Evolutionary conservation across 179 eudicot species (phyloP).

Genomic region (Beta macrorhiza): DNA sequence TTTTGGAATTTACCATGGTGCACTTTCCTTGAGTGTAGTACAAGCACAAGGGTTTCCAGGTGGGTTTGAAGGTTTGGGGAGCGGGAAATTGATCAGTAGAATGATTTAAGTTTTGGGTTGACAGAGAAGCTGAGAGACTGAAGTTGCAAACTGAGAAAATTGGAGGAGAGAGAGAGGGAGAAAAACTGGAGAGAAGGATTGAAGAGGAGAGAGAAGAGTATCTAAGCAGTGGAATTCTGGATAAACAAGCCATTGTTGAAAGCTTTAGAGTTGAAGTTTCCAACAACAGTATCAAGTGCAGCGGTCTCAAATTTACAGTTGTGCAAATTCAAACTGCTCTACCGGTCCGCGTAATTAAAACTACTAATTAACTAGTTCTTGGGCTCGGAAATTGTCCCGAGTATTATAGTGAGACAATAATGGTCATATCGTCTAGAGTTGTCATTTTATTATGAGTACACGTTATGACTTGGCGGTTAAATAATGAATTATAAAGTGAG

Average conservation of each 20-base stretch:
- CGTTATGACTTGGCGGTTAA: too few species aligned
- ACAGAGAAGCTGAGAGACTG: conserved; percentile 33
- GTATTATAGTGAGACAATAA: too few species aligned
- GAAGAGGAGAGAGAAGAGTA: conserved; percentile 18
- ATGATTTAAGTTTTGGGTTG: conserved; percentile 35
- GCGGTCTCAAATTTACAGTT: too few species aligned
- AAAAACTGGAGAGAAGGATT: not conserved
- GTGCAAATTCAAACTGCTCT: too few species aligned
- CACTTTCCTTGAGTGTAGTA: conserved; percentile 83
- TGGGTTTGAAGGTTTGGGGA: conserved; percentile 21
- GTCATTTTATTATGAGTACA: too few species aligned
- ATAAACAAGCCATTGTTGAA: conserved; percentile 25
- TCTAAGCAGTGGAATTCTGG: conserved; percentile 5
- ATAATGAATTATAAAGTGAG: too few species aligned
- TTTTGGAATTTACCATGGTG: conserved; percentile 49
- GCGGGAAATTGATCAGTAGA: conserved; percentile 13
- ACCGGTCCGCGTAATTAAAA: too few species aligned
- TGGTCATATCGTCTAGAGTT: too few species aligned
- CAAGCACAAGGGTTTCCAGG: conserved; percentile 86
- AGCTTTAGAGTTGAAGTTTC: not conserved
- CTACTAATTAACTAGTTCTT: too few species aligned
- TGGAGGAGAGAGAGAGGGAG: conserved; percentile 14
- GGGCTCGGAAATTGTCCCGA: too few species aligned
- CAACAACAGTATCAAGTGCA: too few species aligned
- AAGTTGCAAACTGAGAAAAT: conserved; percentile 12